Percentiles rank a stretch among this genome's conserved stretches.
These are phyloP conservation scores for Aspergillus sp. DNA, from an alignment of 2,329 filamentous ascomycete species.

Conservation along the genomic window DNA sequence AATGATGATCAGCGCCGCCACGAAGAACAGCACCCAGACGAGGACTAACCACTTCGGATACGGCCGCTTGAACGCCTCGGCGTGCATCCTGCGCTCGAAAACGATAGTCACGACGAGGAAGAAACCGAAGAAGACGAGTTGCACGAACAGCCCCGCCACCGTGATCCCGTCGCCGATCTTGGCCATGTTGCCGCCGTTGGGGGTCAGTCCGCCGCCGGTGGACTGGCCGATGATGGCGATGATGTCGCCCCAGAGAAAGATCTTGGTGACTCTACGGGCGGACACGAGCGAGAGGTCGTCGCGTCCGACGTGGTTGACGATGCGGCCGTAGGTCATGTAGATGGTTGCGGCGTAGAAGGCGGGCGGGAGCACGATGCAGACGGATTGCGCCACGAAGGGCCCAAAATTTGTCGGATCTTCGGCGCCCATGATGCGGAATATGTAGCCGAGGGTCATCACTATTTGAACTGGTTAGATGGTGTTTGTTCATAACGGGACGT, in stretches of 20 bases:
- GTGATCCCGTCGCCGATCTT: slow-evolving; percentile 10
- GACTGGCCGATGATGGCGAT: slow-evolving; percentile 6
- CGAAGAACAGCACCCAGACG: background rate
- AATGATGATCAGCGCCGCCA: slow-evolving; percentile 13
- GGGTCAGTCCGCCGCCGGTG: slow-evolving; percentile 7
- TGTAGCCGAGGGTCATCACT: slow-evolving; percentile 11
- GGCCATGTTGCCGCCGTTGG: background rate
- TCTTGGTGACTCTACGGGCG: slow-evolving; percentile 11
- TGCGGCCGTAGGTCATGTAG: slow-evolving; percentile 18
- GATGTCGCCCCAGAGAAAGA: slow-evolving; percentile 11
- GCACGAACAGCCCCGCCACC: slow-evolving; percentile 8
- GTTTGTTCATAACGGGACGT: no score
- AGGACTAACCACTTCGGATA: background rate
- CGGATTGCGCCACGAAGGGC: slow-evolving; percentile 7
- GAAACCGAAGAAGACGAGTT: slow-evolving; percentile 10
- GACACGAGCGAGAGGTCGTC: slow-evolving; percentile 8
- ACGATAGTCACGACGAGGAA: slow-evolving; percentile 1
- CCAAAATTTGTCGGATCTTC: slow-evolving; percentile 1
- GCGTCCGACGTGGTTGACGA: slow-evolving; percentile 4
- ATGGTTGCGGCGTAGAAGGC: slow-evolving; percentile 27
- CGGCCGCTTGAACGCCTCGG: background rate
- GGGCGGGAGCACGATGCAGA: slow-evolving; percentile 15
- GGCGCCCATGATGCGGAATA: slow-evolving; percentile 9
- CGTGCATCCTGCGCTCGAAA: slow-evolving; percentile 3
- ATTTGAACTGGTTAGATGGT: background rate